These are phyloP conservation scores for Chrysoporthe deuterocubensis DNA, from an alignment of 2,329 filamentous ascomycete genomes.

Conservation along the genomic window DNA sequence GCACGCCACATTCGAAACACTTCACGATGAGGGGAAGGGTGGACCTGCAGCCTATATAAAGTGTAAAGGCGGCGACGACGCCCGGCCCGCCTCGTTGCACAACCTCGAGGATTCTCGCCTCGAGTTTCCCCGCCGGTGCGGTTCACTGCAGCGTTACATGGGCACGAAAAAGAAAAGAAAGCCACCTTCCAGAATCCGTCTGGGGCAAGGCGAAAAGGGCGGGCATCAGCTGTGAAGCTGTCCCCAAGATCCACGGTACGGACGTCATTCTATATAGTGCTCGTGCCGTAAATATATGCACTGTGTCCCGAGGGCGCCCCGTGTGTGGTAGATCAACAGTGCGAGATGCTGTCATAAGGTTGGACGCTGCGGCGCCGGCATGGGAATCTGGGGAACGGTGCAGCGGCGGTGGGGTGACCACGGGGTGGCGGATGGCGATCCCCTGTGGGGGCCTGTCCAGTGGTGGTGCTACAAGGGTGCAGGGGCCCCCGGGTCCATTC, in stretches of 20 bases:
- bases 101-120: not conserved
- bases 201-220: not conserved
- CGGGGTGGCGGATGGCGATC: conserved; percentile 1
- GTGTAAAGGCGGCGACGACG: not conserved
- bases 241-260: not conserved
- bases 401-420: not conserved
- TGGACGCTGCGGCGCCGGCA: not conserved
- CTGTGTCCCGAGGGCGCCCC: not conserved
- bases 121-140: not conserved
- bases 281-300: not conserved
- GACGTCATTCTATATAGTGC: not conserved
- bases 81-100: not conserved
- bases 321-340: not conserved
- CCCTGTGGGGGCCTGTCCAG: not conserved
- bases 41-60: not conserved
- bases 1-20: conserved; percentile 6
- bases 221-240: conserved; percentile 1
- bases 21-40: not conserved
- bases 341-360: not conserved
- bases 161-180: not conserved
- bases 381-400: conserved; percentile 1
- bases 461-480: too few relatives aligned
- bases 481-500: not conserved
- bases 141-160: conserved; percentile 6
- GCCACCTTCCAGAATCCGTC: conserved; percentile 1